Evolutionary conservation across 192 early-diverging fungal species (phyloP).

Genomic region (Linnemannia hyalina): DNA sequence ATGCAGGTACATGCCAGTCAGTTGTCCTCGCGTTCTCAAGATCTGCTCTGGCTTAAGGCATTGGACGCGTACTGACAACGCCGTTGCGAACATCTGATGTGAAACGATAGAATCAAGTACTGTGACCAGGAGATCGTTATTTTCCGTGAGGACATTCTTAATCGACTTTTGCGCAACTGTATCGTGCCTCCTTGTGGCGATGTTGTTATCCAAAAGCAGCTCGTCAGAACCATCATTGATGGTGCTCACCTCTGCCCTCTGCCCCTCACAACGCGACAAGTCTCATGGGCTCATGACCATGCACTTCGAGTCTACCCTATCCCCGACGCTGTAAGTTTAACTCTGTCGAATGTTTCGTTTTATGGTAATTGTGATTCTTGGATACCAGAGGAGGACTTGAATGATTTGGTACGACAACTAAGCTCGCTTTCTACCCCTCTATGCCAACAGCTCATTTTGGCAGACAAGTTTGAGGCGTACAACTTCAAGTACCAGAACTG

Average conservation of each 20-base stretch:
- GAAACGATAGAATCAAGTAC: constrained; percentile 80
- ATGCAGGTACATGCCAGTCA: constrained; percentile 66
- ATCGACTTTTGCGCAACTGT: constrained; percentile 80
- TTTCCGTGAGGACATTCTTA: constrained; percentile 88
- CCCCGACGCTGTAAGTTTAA: constrained; percentile 79
- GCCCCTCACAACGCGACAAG: constrained; percentile 79
- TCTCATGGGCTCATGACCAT: constrained; percentile 87
- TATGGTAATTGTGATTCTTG: background rate
- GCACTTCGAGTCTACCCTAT: constrained; percentile 89
- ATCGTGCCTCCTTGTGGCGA: constrained; percentile 69
- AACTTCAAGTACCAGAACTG: constrained; percentile 80
- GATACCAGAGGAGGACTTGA: too few relatives aligned
- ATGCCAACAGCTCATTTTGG: constrained; percentile 77
- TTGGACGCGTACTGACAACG: background rate
- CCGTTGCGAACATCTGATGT: background rate
- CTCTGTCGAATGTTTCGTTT: background rate
- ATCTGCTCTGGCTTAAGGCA: background rate
- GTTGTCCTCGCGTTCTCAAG: background rate
- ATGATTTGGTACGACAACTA: background rate
- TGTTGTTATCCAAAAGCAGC: constrained; percentile 62
- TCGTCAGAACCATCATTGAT: constrained; percentile 86
- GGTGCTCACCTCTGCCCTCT: constrained; percentile 90
- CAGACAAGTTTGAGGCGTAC: constrained; percentile 89
- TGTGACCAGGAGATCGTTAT: constrained; percentile 93
- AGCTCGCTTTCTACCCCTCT: background rate